Conservation (phyloP, 78 protist genomes). For the Pelomyxa schiedti region DNA sequence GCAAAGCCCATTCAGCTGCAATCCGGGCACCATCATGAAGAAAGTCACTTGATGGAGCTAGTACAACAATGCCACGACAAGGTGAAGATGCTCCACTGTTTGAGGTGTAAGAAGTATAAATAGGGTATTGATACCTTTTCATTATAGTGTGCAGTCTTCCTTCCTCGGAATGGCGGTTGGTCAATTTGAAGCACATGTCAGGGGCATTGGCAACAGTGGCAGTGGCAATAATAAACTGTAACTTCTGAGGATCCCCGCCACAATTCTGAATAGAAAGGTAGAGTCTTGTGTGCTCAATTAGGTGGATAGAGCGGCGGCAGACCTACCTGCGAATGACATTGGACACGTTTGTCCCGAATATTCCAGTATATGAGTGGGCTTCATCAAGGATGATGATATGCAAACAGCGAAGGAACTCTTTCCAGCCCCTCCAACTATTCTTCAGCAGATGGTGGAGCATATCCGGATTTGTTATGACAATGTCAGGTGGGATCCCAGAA, state of each 20-base stretch:
- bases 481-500: background rate
- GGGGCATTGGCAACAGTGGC: constrained; percentile 45
- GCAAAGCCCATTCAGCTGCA: too few relatives aligned
- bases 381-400: constrained; percentile 38
- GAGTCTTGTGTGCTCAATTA: constrained; percentile 1
- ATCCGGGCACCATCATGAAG: background rate
- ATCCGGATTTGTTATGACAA: constrained; percentile 44
- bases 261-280: background rate
- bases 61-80: background rate
- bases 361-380: constrained; percentile 47
- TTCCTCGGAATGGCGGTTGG: constrained; percentile 1
- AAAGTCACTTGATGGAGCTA: background rate
- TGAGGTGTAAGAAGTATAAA: background rate
- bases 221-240: constrained; percentile 45
- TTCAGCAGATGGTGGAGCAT: constrained; percentile 32
- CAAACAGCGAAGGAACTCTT: background rate
- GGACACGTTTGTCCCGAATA: constrained; percentile 38
- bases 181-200: constrained; percentile 10
- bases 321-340: constrained; percentile 30
- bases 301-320: too few relatives aligned
- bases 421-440: background rate
- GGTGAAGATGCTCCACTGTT: background rate
- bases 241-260: background rate
- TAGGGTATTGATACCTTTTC: background rate
- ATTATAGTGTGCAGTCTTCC: background rate